Evolutionary conservation across 768 basidiomycete species (phyloP), one percentile per base, ranked within the genome.

Genomic region (Russula brevipes): DNA sequence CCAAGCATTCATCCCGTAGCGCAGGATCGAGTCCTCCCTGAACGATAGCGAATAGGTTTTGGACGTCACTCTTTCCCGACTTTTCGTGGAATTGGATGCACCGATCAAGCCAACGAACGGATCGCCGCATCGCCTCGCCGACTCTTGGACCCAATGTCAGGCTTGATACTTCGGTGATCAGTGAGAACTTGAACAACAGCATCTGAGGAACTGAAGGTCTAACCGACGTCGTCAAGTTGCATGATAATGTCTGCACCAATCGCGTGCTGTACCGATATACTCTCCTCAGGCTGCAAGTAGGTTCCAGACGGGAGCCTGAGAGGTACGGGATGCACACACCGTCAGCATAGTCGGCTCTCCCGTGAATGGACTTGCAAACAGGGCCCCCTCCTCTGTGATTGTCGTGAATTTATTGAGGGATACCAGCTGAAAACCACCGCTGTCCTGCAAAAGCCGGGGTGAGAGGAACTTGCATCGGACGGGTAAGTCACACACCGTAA

Each of bases 231-330:
- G 72, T 94, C 92, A 17, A 94, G 80, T 72, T 92, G 93, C 94
- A 96, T 95, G 64, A 96, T 92, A 63, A 96, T 96, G 72, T 96
- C 93, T 33, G 87, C 90, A 5, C 93, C 92, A 47, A 96, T 94
- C 8, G 87, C 80, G 70, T 96, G 94, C 71, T 96, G 92, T 69
- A 93, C 89, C 16, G 85, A 84, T 46, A 95, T 94, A 69, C 89
- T 91, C 77, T 94, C 89, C 75, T 96, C 93, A 39, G 94, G 93
- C 88, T 93, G 59, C 24, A 39, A 31, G 1, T 19, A 33, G 33
- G 49, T 55, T 30, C 35, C 53, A n/a, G n/a, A 59, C 33, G 11
- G 16, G 35, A 49, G 52, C 39, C 12, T 53, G 44, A 41, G 11
- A n/a, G 30, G 2, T 7, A 64, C 30, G 19, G 57, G 41, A 57